phyloP scores from a whole-genome alignment of 345 rosid species.

The Jatropha curcas region DNA sequence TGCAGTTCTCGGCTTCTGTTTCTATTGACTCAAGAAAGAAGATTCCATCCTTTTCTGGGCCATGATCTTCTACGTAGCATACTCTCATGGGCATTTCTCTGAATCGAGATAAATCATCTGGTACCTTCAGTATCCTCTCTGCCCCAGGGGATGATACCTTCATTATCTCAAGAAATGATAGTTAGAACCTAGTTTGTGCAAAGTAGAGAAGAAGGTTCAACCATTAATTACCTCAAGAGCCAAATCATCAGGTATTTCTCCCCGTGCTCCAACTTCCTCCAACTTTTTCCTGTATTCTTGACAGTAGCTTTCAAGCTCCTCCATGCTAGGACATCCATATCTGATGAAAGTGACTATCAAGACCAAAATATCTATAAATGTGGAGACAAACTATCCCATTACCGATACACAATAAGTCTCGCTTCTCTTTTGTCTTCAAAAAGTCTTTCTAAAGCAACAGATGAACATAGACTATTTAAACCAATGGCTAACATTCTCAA shows the following conservation, averaged over 20 bases:
- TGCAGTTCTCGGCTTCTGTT: constrained; percentile 52
- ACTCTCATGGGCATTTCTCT: constrained; percentile 73
- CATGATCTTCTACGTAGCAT: constrained; percentile 48
- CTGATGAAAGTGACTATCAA: constrained; percentile 30
- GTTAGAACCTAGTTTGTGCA: not conserved
- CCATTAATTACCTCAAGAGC: constrained; percentile 69
- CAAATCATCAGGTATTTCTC: constrained; percentile 68
- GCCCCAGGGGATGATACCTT: constrained; percentile 95
- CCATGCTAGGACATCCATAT: constrained; percentile 86
- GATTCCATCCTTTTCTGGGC: constrained; percentile 48
- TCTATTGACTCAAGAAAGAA: constrained; percentile 66
- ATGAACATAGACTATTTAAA: not conserved
- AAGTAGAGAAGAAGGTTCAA: constrained; percentile 5
- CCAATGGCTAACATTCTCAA: not conserved
- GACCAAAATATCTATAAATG: not conserved
- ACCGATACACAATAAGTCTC: not conserved
- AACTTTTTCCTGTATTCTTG: constrained; percentile 68
- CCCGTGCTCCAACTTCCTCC: constrained; percentile 72
- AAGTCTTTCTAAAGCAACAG: not conserved
- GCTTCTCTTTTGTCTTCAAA: not conserved
- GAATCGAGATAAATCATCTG: constrained; percentile 67
- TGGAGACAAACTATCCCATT: not conserved
- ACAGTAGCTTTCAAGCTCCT: constrained; percentile 72
- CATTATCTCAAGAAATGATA: not conserved
- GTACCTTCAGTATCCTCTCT: constrained; percentile 77